Base-by-base conservation (phyloP, 2,329 filamentous ascomycete genomes). In the Mycocentrospora acerina region DNA sequence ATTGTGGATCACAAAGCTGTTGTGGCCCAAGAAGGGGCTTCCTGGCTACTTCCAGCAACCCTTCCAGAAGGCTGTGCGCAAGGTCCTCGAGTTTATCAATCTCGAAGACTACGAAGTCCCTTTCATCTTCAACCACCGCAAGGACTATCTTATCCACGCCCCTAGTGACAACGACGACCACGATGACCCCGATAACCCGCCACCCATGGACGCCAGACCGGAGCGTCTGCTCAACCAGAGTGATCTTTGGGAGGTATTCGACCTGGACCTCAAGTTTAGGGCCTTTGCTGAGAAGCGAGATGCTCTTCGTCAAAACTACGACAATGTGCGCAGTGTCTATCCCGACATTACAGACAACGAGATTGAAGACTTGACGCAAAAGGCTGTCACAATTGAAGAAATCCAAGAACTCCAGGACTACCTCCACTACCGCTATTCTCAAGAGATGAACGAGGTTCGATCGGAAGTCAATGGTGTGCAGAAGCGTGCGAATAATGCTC, bases 361-460 rank as follows among this genome's bases (percentile, higher is more conserved):
- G 40, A 82, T 97, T 27, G 86, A 91, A 30, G 84, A 90, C 51
- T 84, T 96, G 77, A 79, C 93, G n/a, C 77, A 79, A 1, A 77
- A 82, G 41, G 90, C 90, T 3, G 81, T 81, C 4, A 91, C 86
- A 0, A 90, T 96, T 76, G 93, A 98, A 63, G 93, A 98, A 63
- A 77, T 98, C 13, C 93, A 98, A 63, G 93, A 98, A 66, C 71
- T 98, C 15, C 91, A 97, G 62, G 93, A 98, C 60, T 97, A 97
- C 57, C 74, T 97, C 36, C 90, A 97, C 60, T 98, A 98, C 68
- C 86, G 90, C 59, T 97, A 97, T 57, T 82, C 87, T 4, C 75
- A 82, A 3, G 83, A 95, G 63, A 75, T 97, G 32, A 91, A 88
- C 62, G 90, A 97, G 48, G 69, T 94, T 32, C 80, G 83, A 11